phyloP scores from a whole-genome alignment of 2,329 filamentous ascomycete species.

The Aspergillus ustus region DNA sequence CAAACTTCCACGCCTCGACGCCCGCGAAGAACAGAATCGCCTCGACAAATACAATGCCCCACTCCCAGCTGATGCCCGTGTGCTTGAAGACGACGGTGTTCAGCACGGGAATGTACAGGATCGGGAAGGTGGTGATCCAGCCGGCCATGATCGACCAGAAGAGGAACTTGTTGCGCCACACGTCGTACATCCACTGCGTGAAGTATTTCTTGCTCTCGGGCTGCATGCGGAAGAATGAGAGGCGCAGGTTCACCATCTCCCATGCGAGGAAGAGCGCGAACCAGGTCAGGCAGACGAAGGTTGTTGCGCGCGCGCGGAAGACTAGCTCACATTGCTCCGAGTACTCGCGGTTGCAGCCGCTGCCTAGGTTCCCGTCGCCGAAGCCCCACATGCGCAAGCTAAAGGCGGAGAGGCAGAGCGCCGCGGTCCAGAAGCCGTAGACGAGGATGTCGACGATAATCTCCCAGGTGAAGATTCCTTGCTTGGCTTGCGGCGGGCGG shows the following conservation, averaged over 20 bases:
- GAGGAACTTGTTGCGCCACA: constrained; percentile 74
- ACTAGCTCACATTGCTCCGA: constrained; percentile 62
- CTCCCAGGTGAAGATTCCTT: constrained; percentile 77
- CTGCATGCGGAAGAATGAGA: constrained; percentile 76
- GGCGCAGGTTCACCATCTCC: constrained; percentile 75
- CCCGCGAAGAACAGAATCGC: constrained; percentile 66
- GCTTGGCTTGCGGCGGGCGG: constrained; percentile 73
- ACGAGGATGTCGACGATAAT: constrained; percentile 79
- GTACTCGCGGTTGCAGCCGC: constrained; percentile 65
- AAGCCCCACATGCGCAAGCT: constrained; percentile 68
- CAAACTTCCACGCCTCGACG: constrained; percentile 70
- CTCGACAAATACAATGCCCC: constrained; percentile 68
- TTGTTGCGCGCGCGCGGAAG: constrained; percentile 73
- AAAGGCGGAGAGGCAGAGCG: constrained; percentile 68
- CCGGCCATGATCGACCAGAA: constrained; percentile 67
- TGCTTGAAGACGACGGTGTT: constrained; percentile 71
- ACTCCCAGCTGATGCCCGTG: constrained; percentile 69
- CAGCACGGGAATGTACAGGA: constrained; percentile 70
- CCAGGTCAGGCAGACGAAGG: constrained; percentile 76
- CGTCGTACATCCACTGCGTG: constrained; percentile 68
- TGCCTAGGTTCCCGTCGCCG: constrained; percentile 63
- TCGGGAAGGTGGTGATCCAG: constrained; percentile 62
- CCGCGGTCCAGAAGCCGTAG: constrained; percentile 78
- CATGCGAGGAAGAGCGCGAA: constrained; percentile 77
- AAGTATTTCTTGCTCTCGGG: constrained; percentile 64